Conservation (phyloP, 2,329 filamentous ascomycete species). For the Colletotrichum sp. region DNA sequence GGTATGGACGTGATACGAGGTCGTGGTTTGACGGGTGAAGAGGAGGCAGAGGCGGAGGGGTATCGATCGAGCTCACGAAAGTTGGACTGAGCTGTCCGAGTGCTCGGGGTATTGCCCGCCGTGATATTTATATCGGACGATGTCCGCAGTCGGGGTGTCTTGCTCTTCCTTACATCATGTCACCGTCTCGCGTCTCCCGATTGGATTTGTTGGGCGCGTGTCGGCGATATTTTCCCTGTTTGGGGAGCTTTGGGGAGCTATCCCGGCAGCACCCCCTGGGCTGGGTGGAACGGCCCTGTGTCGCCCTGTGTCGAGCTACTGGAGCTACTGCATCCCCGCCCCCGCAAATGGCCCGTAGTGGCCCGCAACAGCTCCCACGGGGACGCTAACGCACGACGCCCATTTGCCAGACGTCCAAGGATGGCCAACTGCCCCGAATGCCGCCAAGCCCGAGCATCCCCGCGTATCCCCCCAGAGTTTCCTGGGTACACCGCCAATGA, state of each 20-base stretch:
- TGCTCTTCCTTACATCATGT: neutral
- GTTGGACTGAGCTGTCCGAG: neutral
- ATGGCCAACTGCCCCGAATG: slow-evolving; percentile 2
- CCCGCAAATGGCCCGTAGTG: slow-evolving; percentile 1
- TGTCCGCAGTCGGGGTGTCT: neutral
- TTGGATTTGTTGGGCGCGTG: slow-evolving; percentile 7
- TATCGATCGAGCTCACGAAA: neutral
- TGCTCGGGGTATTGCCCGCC: neutral
- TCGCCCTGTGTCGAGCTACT: slow-evolving; percentile 1
- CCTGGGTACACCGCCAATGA: neutral
- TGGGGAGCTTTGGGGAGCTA: slow-evolving; percentile 8
- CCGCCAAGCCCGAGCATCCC: neutral
- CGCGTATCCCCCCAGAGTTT: neutral
- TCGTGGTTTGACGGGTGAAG: neutral
- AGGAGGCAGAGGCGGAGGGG: neutral
- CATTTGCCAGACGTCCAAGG: slow-evolving; percentile 8
- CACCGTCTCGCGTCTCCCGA: neutral
- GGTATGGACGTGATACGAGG: neutral
- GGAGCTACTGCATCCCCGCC: neutral
- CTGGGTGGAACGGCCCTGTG: neutral
- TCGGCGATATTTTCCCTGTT: slow-evolving; percentile 16
- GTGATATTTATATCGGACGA: slow-evolving; percentile 8
- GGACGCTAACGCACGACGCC: neutral
- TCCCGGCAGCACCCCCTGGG: neutral
- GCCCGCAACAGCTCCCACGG: slow-evolving; percentile 2